Conservation (phyloP, 1,139 yeast species). For the Diutina pseudorugosa region DNA sequence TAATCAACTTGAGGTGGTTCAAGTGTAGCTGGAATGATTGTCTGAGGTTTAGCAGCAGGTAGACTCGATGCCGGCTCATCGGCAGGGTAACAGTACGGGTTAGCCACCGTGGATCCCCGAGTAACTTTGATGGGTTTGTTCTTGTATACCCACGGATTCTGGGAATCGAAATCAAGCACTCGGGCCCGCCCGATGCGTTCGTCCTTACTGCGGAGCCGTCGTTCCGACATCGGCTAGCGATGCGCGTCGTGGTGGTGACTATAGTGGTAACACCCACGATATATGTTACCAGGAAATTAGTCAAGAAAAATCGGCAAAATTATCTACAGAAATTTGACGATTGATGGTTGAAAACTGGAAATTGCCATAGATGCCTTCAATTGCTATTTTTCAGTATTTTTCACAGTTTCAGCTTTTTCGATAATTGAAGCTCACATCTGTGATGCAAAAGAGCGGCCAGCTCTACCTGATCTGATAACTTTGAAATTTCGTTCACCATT, state of each 20-base stretch:
- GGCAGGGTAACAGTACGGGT: neutral
- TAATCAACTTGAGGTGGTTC: neutral
- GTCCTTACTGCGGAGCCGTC: conserved; percentile 1
- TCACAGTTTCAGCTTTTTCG: too few species aligned
- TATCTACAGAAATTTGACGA: too few species aligned
- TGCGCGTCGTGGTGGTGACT: neutral
- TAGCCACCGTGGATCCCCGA: neutral
- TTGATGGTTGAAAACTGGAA: too few species aligned
- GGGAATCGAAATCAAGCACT: neutral
- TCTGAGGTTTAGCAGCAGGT: neutral
- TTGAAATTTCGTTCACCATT: too few species aligned
- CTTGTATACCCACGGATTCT: neutral
- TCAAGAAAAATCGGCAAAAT: too few species aligned
- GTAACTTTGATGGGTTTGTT: neutral
- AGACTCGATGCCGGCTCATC: neutral
- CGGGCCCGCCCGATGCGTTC: neutral
- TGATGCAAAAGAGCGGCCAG: too few species aligned
- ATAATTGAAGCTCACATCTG: too few species aligned
- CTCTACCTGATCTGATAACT: too few species aligned
- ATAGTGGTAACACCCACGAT: neutral
- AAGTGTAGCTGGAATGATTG: neutral
- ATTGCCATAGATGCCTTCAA: too few species aligned
- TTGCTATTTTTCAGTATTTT: too few species aligned
- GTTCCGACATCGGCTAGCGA: conserved; percentile 1
- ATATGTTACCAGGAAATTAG: too few species aligned